phyloP scores from a whole-genome alignment of 495 filamentous ascomycete species.

The Aspergillus baeticus region DNA sequence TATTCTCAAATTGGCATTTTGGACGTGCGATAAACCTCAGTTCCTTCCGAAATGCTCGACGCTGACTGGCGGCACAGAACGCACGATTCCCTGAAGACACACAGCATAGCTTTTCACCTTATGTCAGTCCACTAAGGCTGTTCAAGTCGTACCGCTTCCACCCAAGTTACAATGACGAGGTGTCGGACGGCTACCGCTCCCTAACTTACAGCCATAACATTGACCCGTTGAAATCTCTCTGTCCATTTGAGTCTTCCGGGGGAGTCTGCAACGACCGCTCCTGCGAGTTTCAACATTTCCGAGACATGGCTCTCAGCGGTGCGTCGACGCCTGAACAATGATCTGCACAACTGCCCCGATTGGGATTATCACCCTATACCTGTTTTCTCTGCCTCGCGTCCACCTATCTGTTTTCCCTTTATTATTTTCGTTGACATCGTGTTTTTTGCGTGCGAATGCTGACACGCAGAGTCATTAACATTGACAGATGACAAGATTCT shows the following conservation, averaged over 20 bases:
- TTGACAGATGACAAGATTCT: slow-evolving; percentile 82
- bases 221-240: slow-evolving; percentile 68
- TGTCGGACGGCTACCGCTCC: slow-evolving; percentile 78
- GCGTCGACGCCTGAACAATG: slow-evolving; percentile 54
- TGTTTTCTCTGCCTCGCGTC: slow-evolving; percentile 4
- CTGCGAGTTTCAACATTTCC: slow-evolving; percentile 78
- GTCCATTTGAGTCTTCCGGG: slow-evolving; percentile 68
- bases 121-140: slow-evolving; percentile 75
- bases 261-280: slow-evolving; percentile 73
- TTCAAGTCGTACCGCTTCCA: slow-evolving; percentile 92
- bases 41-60: slow-evolving; percentile 4
- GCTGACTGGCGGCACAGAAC: slow-evolving; percentile 25
- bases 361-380: slow-evolving; percentile 14
- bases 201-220: slow-evolving; percentile 91
- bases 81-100: slow-evolving; percentile 14
- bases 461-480: slow-evolving; percentile 56
- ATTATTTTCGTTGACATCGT: slow-evolving; percentile 8
- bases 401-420: not conserved
- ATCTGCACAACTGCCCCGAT: slow-evolving; percentile 24
- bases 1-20: slow-evolving; percentile 31
- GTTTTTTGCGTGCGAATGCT: slow-evolving; percentile 46
- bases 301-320: slow-evolving; percentile 75
- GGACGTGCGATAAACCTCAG: slow-evolving; percentile 36
- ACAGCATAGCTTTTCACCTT: slow-evolving; percentile 61
- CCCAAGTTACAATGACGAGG: slow-evolving; percentile 64